Base-by-base conservation (phyloP, 1,284 basidiomycete genomes). In the Melampsora larici-populina region DNA sequence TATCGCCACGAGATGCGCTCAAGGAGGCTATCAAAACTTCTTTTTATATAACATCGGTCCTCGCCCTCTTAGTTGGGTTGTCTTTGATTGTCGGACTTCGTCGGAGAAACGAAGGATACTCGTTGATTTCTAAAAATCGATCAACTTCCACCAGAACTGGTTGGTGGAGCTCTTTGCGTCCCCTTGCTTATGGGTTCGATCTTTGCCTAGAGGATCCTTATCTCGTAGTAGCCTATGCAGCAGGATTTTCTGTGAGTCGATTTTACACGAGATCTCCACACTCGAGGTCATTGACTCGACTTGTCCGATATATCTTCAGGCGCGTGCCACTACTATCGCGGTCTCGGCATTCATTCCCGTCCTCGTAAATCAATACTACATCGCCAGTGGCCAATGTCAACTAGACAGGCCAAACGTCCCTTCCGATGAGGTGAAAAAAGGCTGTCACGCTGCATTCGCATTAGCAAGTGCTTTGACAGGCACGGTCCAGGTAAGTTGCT, bases 391-490 rank as follows among this genome's bases (percentile, higher is more conserved):
- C 17, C 70, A 63, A 46, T 72, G 70, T 29, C 33, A 72, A 63
- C 70, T 72, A 26, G 48, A 63, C 26, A 43, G 48, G n/a, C 70
- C 60, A 21, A 31, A 63, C 31, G 43, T 60, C 26, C 70, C 55
- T 21, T 36, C 70, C 24, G 70, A 72, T 11, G 70, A 72, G 49
- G 70, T 72, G 33, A 72, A 72, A 24, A 72, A 64, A 40, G 70
- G 70, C 8, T 72, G 55, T 29, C 70, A 72, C 48, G 58, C 55
- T 8, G 60, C 70, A 9, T 72, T 72, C 49, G 55, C 70, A 3
- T 36, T 72, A 36, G 70, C 70, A 2, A 72, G 70, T 72, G 70
- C 70, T 21, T 48, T 72, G 24, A 72, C 55, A 24, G 70, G 70
- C 26, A 72, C 70, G 17, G 70, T 63, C 21, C 70, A 72, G 48